Conservation (phyloP, 2,329 filamentous ascomycete species). For the Ceratocystis diversiconidia region DNA sequence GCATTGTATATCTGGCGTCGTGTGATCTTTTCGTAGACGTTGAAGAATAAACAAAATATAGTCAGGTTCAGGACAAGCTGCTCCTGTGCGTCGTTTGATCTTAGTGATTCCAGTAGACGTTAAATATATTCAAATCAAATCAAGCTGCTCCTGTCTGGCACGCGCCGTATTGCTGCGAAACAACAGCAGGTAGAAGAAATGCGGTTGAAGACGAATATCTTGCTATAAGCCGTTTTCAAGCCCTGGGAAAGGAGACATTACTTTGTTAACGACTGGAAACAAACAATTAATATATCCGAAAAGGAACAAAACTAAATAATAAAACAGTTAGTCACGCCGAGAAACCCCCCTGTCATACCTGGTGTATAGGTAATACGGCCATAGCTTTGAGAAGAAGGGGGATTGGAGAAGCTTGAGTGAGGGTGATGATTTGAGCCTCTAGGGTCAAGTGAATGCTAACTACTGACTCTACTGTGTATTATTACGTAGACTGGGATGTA, state of each 20-base stretch:
- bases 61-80: neutral
- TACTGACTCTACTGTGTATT: neutral
- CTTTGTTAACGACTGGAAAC: too few species aligned
- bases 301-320: neutral
- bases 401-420: neutral
- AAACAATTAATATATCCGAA: too few species aligned
- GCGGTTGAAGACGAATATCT: too few species aligned
- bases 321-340: neutral
- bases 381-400: neutral
- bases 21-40: neutral
- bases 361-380: neutral
- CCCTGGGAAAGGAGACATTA: too few species aligned
- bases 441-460: neutral
- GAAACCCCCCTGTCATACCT: too few species aligned
- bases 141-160: neutral
- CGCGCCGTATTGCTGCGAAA: too few species aligned
- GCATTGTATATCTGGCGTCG: too few species aligned
- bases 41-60: neutral
- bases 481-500: neutral
- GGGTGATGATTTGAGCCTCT: neutral
- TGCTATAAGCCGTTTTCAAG: too few species aligned
- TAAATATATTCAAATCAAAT: too few species aligned
- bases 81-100: too few species aligned
- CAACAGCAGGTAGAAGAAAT: too few species aligned
- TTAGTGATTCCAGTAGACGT: too few species aligned